phyloP scores from a whole-genome alignment of 257 asterid species.

The Penstemon davidsonii region DNA sequence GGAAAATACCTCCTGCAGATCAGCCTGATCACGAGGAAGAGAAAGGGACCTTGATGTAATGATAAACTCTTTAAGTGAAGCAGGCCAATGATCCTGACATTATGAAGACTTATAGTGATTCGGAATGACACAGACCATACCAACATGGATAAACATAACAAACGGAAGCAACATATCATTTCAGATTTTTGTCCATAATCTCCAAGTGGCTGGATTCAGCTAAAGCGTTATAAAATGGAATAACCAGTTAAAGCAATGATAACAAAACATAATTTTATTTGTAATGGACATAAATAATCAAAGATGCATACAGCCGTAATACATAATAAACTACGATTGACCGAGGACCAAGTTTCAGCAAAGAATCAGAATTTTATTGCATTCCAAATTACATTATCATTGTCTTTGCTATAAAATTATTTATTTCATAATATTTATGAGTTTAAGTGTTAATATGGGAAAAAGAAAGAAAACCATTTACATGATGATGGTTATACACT shows the following conservation, averaged over 20 bases:
- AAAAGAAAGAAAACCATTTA: no score
- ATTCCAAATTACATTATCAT: background rate
- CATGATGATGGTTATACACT: no score
- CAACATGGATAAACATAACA: conserved; percentile 8
- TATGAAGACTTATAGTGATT: conserved; percentile 18
- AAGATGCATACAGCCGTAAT: background rate
- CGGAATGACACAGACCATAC: conserved; percentile 4
- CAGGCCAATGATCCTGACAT: conserved; percentile 85
- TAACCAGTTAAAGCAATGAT: conserved; percentile 13
- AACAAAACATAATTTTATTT: background rate
- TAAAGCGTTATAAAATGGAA: background rate
- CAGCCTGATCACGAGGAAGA: conserved; percentile 68
- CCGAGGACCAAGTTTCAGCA: background rate
- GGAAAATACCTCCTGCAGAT: conserved; percentile 53
- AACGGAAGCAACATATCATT: conserved; percentile 8
- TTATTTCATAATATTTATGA: no score
- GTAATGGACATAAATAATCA: background rate
- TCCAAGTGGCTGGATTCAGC: conserved; percentile 12
- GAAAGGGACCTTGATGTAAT: conserved; percentile 58
- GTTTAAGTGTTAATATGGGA: no score
- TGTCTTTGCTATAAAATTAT: no score
- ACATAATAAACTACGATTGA: background rate
- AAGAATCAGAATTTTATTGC: background rate
- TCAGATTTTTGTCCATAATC: conserved; percentile 2
- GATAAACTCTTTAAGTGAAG: conserved; percentile 71